These are phyloP conservation scores for Suillus ampliporus DNA, from an alignment of 768 basidiomycete genomes.

Conservation along the genomic window DNA sequence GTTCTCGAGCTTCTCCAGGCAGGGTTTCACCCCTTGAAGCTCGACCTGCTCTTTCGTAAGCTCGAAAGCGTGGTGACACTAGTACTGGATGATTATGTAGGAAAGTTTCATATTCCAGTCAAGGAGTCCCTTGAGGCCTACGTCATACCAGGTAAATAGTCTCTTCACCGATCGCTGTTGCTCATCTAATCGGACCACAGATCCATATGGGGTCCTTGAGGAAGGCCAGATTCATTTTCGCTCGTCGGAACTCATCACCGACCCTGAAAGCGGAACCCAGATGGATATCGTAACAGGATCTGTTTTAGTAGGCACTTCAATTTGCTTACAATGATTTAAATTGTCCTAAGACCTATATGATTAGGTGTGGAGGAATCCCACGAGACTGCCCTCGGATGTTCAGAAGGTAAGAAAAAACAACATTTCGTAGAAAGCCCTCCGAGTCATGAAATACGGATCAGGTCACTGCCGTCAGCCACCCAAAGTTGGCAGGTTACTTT, in stretches of 20 bases:
- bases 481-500: constrained; percentile 53
- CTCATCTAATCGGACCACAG: constrained; percentile 39
- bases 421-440: neutral
- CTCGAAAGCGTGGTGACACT: constrained; percentile 49
- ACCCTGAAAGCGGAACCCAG: constrained; percentile 38
- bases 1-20: constrained; percentile 63
- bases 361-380: constrained; percentile 63
- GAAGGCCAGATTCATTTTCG: constrained; percentile 69
- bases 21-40: constrained; percentile 61
- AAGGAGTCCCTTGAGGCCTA: constrained; percentile 60
- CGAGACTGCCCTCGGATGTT: constrained; percentile 73
- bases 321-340: neutral
- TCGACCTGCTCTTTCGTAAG: constrained; percentile 48
- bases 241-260: constrained; percentile 39
- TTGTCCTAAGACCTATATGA: neutral
- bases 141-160: constrained; percentile 64
- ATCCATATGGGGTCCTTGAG: constrained; percentile 66
- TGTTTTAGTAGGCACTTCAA: constrained; percentile 57
- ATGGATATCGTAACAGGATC: constrained; percentile 57
- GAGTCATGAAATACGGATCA: constrained; percentile 27
- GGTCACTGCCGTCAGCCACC: constrained; percentile 63
- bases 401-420: constrained; percentile 55
- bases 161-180: neutral
- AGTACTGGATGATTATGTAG: constrained; percentile 51
- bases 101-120: constrained; percentile 65